Percentiles rank a stretch among this genome's conserved stretches.
Evolutionary conservation across 2,329 filamentous ascomycete species (phyloP).

Genomic region (Trichoderma cornu-damae): DNA sequence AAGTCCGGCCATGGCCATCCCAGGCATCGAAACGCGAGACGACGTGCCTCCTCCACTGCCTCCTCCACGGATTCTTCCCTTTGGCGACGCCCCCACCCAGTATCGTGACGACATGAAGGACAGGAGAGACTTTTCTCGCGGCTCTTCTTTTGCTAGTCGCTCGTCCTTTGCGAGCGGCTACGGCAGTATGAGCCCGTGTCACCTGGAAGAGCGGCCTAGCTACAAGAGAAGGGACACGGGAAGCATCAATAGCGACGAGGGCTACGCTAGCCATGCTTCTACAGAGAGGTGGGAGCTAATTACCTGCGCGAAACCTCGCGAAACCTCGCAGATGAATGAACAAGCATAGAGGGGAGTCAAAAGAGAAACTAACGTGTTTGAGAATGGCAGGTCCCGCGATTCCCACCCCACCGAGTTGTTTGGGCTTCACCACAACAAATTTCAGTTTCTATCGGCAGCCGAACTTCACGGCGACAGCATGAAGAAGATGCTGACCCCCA

Average conservation of each 20-base stretch:
- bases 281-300: conserved; percentile 33
- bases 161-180: conserved; percentile 36
- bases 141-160: conserved; percentile 20
- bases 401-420: conserved; percentile 38
- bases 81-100: conserved; percentile 30
- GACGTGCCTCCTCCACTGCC: conserved; percentile 42
- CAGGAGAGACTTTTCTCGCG: conserved; percentile 28
- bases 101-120: conserved; percentile 30
- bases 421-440: conserved; percentile 47
- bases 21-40: conserved; percentile 32
- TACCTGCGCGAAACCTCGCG: background rate
- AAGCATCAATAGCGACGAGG: conserved; percentile 37
- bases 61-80: conserved; percentile 39
- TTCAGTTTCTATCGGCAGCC: conserved; percentile 43
- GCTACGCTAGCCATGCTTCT: conserved; percentile 41
- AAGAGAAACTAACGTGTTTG: conserved; percentile 2
- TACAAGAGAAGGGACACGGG: conserved; percentile 32
- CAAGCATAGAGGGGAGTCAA: conserved; percentile 19
- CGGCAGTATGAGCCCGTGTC: conserved; percentile 37
- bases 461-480: conserved; percentile 47
- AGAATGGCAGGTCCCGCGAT: conserved; percentile 37
- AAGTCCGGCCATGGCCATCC: conserved; percentile 41
- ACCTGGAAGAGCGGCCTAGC: conserved; percentile 32
- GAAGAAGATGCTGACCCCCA: conserved; percentile 52
- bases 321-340: too few species aligned